Conservation (phyloP, 306 rosid genomes). For the Acacia acuminata region DNA sequence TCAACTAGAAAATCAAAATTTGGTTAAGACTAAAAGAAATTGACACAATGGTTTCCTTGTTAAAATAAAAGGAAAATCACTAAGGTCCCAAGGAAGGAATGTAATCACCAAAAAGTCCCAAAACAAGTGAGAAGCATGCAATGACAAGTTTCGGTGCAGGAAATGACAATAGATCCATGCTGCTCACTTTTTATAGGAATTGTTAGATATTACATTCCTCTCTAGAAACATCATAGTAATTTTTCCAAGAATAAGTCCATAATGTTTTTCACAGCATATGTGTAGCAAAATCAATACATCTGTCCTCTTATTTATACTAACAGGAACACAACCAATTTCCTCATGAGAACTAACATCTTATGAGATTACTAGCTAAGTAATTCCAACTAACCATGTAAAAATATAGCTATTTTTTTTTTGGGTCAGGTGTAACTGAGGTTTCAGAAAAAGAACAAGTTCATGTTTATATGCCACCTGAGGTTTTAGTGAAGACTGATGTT, state of each 20-base stretch:
- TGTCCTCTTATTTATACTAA: not conserved
- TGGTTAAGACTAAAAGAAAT: not conserved
- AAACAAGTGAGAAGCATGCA: too few species aligned
- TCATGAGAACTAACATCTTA: not conserved
- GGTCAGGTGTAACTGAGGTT: conserved; percentile 20
- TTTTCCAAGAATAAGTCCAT: too few species aligned
- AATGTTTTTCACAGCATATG: not conserved
- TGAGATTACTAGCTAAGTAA: not conserved
- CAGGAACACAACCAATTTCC: not conserved
- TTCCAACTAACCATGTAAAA: not conserved
- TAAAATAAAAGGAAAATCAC: not conserved
- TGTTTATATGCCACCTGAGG: conserved; percentile 73
- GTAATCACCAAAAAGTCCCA: too few species aligned
- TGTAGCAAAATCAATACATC: not conserved
- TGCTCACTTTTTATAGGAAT: too few species aligned
- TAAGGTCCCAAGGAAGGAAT: too few species aligned
- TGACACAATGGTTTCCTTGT: not conserved
- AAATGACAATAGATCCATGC: too few species aligned
- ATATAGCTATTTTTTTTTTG: conserved; percentile 1
- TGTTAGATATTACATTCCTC: too few species aligned
- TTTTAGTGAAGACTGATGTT: conserved; percentile 48
- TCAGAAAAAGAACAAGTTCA: conserved; percentile 53
- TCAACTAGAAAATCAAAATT: not conserved
- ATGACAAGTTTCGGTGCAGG: too few species aligned
- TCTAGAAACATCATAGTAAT: too few species aligned